Evolutionary conservation across 306 rosid genomes (phyloP), one percentile per base, ranked within the genome.

Genomic region (Cotoneaster glaucophyllus): DNA sequence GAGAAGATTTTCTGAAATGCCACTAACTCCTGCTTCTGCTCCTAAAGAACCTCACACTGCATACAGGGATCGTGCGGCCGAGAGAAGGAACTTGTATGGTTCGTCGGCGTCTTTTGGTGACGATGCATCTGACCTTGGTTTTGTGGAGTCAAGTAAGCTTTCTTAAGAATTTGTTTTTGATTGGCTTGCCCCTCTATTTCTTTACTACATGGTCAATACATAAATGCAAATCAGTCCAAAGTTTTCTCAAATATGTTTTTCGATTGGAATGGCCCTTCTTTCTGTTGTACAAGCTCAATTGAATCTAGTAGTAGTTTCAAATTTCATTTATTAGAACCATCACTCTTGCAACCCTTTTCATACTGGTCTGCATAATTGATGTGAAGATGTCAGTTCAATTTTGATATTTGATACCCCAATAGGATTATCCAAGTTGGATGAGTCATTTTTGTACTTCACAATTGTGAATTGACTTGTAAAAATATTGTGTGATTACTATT

Each of bases 1-100:
- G 80, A 86, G 98, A 80, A 86, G 98, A 77, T 95, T 95, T 78
- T 95, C 98, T 19, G 98, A 95, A 85, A 82, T 87, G 95, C 98
- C 98, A 66, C 84, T 70, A 32, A 6, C 79, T n/a, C 74, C 90
- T 59, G 83, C 87, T 82, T 85, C 97, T 84, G 68, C 84, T 59
- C 84, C 80, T 74, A 90, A 87, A 85, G 97, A 88, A 76, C 79
- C 88, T 29, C 97, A 90, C 73, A 85, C 90, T 48, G 69, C 91
- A 52, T 95, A 95, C 74, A 84, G 98, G 84, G 98, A 95, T 81
- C 97, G 98, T 70, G 98, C 98, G 2, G 98, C 98, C 19, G 98
- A 95, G 82, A 89, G 98, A 82, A 87, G 98, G 79, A 95, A 81
- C 84, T 86, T 95, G 83, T 95, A 92, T 86, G 97, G 98, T 72